A percentile compares a stretch with the other conserved stretches of the same genome.
phyloP scores from a whole-genome alignment of 768 basidiomycete species.

The Symmetrospora coprosmae region DNA sequence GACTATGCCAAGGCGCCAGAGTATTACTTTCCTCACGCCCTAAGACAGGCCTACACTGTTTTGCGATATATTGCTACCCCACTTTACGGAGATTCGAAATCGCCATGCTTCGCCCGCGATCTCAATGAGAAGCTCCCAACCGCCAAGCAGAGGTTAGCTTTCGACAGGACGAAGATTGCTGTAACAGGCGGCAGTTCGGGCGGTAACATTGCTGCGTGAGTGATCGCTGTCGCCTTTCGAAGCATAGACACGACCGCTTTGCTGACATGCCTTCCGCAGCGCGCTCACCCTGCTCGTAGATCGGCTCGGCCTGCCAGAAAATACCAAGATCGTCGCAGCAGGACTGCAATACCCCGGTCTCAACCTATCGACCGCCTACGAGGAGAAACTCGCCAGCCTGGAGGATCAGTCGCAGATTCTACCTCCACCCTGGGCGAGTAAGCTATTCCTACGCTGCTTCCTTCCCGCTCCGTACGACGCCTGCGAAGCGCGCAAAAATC shows the following conservation, averaged over 20 bases:
- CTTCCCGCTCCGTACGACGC: slow-evolving; percentile 7
- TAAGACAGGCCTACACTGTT: slow-evolving; percentile 4
- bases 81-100: not conserved
- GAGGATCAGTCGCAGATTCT: not conserved
- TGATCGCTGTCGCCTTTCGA: not conserved
- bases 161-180: slow-evolving; percentile 6
- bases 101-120: too few relatives aligned
- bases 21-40: slow-evolving; percentile 7
- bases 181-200: slow-evolving; percentile 11
- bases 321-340: not conserved
- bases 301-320: not conserved
- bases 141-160: not conserved
- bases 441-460: slow-evolving; percentile 6
- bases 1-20: slow-evolving; percentile 17
- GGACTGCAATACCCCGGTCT: slow-evolving; percentile 12
- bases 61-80: not conserved
- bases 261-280: not conserved
- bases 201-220: slow-evolving; percentile 14
- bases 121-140: not conserved
- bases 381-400: slow-evolving; percentile 5
- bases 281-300: slow-evolving; percentile 1
- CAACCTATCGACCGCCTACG: not conserved
- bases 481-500: not conserved
- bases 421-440: slow-evolving; percentile 10
- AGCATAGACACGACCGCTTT: not conserved